Percentiles rank a stretch among this genome's conserved stretches.
These are phyloP conservation scores for Fusarium fracticaudum DNA, from an alignment of 2,329 filamentous ascomycete species.

Conservation along the genomic window DNA sequence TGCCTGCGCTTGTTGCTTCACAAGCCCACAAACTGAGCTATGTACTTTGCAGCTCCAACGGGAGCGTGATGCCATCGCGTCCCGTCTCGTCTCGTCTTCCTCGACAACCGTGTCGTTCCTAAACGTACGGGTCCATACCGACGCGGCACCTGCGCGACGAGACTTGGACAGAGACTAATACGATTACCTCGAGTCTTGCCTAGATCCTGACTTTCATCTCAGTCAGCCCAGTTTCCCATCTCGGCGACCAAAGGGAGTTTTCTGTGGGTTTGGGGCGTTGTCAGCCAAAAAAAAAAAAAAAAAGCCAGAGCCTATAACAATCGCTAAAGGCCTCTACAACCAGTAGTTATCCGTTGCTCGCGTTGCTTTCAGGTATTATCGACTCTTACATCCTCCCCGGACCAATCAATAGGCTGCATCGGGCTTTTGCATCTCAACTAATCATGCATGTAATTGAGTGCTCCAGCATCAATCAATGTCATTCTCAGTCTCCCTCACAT, in stretches of 20 bases:
- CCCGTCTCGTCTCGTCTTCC: slow-evolving; percentile 25
- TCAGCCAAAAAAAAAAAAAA: background rate
- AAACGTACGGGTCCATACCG: slow-evolving; percentile 14
- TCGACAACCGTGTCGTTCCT: slow-evolving; percentile 33
- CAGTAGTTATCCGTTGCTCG: slow-evolving; percentile 19
- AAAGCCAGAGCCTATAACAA: slow-evolving; percentile 20
- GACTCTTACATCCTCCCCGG: slow-evolving; percentile 19
- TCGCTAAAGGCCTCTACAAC: slow-evolving; percentile 2
- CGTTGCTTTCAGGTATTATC: slow-evolving; percentile 19
- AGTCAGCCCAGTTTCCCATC: slow-evolving; percentile 21
- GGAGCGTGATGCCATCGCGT: slow-evolving; percentile 26
- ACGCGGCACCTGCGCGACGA: slow-evolving; percentile 26
- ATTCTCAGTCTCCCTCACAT: slow-evolving; percentile 14
- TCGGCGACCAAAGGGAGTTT: slow-evolving; percentile 16
- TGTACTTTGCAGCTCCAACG: background rate
- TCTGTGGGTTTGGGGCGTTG: slow-evolving; percentile 23
- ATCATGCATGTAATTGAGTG: slow-evolving; percentile 43
- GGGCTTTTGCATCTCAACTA: slow-evolving; percentile 35
- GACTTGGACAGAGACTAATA: slow-evolving; percentile 4
- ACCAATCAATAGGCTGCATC: slow-evolving; percentile 31
- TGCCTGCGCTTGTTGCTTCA: slow-evolving; percentile 10
- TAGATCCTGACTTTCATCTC: slow-evolving; percentile 4
- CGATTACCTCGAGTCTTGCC: background rate
- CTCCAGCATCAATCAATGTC: slow-evolving; percentile 1
- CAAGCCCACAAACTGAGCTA: background rate